Evolutionary conservation across 352 stramenopile genomes (phyloP), one percentile per base, ranked within the genome.

Genomic region (Globisporangium cederbergense): DNA sequence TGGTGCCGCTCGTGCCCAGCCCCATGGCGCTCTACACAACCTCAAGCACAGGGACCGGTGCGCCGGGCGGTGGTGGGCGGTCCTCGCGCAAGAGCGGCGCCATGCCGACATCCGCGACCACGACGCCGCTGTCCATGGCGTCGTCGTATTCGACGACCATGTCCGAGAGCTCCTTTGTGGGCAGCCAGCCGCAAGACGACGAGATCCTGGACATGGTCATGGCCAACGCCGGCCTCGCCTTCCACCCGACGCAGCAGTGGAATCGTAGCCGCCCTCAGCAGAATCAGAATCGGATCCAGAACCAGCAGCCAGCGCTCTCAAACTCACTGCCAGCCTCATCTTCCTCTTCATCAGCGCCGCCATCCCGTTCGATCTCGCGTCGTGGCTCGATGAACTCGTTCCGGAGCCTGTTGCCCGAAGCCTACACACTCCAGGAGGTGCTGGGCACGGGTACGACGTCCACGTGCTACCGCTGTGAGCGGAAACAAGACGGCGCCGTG

Each of bases 361-460:
- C n/a, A 32, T 47, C 14, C 45, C 38, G 55, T n/a, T 20, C 18
- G 42, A 42, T 68, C 45, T 51, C 57, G 38, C 63, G 55, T 38
- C 63, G 56, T 16, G 40, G 63, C 13, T 68, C 63, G 6, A 68
- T 40, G 47, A 62, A 64, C 47, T 58, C 63, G 63, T 85, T 85
- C 67, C 74, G 76, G 6, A 53, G 62, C 3, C 67, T 86, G 14
- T 61, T 86, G 13, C 77, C 75, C 0, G 45, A 68, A 13, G 8
- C 63, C n/a, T 92, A 89, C 60, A 60, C 74, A 40, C 72, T 92
- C 3, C 79, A 88, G 52, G 83, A 86, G 38, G 69, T 89, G 18
- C 74, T 84, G 25, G 83, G 83, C 22, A 80, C 75, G 47, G 83
- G 83, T 11, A 92, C 81, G 22, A 92, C 83, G 9, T 90, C 81